Evolutionary conservation across 2,329 filamentous ascomycete genomes (phyloP).

Genomic region (Diaporthe citrichinensis): DNA sequence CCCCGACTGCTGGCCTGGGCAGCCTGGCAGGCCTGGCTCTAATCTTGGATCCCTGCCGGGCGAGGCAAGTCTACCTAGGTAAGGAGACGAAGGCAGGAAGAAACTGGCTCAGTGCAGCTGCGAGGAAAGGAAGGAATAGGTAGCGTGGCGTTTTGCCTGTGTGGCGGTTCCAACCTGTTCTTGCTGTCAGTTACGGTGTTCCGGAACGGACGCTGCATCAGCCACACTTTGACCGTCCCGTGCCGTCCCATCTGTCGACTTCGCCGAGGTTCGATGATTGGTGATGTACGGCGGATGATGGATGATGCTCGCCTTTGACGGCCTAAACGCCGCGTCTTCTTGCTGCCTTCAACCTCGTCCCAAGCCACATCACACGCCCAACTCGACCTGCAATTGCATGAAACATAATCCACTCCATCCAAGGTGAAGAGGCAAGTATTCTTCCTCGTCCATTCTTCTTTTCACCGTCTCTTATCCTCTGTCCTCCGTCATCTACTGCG

Average conservation of each 20-base stretch:
- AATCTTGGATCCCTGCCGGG: slow-evolving; percentile 10
- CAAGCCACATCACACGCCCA: neutral
- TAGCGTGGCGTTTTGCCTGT: neutral
- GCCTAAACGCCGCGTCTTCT: slow-evolving; percentile 35
- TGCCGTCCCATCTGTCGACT: slow-evolving; percentile 24
- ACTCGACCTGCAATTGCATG: neutral
- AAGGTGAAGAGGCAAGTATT: slow-evolving; percentile 34
- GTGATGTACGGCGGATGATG: neutral
- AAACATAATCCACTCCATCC: neutral
- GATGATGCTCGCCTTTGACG: slow-evolving; percentile 32
- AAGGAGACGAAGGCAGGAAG: neutral
- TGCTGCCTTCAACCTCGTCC: slow-evolving; percentile 34
- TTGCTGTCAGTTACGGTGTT: neutral
- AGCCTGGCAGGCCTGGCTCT: slow-evolving; percentile 14
- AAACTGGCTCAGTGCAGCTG: neutral
- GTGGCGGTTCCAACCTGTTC: neutral
- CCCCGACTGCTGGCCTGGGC: slow-evolving; percentile 8
- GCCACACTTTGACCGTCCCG: slow-evolving; percentile 32
- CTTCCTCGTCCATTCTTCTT: neutral
- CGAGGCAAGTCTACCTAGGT: neutral
- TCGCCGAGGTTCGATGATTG: slow-evolving; percentile 40
- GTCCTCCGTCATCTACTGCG: neutral
- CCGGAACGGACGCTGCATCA: slow-evolving; percentile 12
- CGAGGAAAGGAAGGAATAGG: neutral
- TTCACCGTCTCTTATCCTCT: neutral